Percentiles rank a stretch among this genome's conserved stretches.
phyloP scores from a whole-genome alignment of 257 asterid species.

The Thymus mandschuricus region DNA sequence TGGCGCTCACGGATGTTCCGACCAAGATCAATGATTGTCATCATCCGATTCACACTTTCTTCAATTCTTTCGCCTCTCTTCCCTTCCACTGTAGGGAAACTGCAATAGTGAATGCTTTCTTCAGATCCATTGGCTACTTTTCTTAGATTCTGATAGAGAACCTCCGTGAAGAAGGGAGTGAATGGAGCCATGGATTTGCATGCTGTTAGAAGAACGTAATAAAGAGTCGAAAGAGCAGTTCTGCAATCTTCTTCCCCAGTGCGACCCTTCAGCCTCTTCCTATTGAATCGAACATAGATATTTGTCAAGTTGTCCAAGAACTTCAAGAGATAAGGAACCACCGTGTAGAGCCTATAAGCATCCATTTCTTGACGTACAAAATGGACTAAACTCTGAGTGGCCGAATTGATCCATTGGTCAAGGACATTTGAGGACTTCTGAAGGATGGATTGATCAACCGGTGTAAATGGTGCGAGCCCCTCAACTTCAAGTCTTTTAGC shows the following conservation, averaged over 20 bases:
- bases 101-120: conserved; percentile 92
- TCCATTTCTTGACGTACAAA: conserved; percentile 96
- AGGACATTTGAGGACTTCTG: conserved; percentile 84
- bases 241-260: conserved; percentile 91
- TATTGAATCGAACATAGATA: conserved; percentile 89
- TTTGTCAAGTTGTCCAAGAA: conserved; percentile 91
- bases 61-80: conserved; percentile 87
- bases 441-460: conserved; percentile 67
- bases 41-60: conserved; percentile 90
- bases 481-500: conserved; percentile 92
- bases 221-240: conserved; percentile 93
- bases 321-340: conserved; percentile 87
- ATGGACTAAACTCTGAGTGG: conserved; percentile 91
- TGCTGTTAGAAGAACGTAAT: conserved; percentile 82
- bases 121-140: conserved; percentile 68
- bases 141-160: conserved; percentile 86
- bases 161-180: conserved; percentile 95
- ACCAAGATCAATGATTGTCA: conserved; percentile 81
- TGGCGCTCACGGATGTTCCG: conserved; percentile 96
- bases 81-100: conserved; percentile 86
- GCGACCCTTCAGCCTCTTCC: conserved; percentile 95
- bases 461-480: conserved; percentile 79
- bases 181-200: conserved; percentile 98
- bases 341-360: conserved; percentile 93
- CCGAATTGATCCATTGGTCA: conserved; percentile 96